Conservation (phyloP, 1,284 basidiomycete species). For the Sporisorium exsertum region DNA sequence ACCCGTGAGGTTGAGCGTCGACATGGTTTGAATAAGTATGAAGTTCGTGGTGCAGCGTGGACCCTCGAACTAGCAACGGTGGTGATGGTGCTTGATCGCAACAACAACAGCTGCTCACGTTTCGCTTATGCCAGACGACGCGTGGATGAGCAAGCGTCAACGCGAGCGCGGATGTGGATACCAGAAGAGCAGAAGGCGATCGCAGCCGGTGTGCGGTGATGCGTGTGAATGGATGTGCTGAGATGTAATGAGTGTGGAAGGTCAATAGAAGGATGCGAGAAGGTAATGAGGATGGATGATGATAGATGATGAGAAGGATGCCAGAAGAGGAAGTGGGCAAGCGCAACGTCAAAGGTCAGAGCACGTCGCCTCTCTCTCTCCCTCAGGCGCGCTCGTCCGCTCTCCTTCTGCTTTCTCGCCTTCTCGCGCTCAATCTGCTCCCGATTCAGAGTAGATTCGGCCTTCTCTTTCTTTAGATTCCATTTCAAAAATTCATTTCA, state of each 20-base stretch:
- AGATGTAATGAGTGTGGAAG: background rate
- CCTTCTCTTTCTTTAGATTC: background rate
- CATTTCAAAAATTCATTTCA: constrained; percentile 5
- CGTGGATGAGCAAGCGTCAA: background rate
- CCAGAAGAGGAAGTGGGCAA: background rate
- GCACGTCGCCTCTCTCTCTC: constrained; percentile 6
- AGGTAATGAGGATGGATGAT: background rate
- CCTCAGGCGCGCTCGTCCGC: constrained; percentile 1
- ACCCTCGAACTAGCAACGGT: background rate
- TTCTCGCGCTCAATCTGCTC: constrained; percentile 17
- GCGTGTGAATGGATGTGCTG: background rate
- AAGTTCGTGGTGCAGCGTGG: background rate
- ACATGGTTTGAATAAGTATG: constrained; percentile 14
- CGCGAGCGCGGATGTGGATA: background rate
- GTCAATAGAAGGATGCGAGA: background rate
- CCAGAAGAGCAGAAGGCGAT: background rate
- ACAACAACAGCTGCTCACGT: background rate
- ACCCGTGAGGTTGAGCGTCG: constrained; percentile 55
- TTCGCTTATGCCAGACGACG: background rate
- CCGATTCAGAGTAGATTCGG: constrained; percentile 1
- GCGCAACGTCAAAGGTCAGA: background rate
- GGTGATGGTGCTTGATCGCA: background rate
- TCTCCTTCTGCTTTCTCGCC: background rate
- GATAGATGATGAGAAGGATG: constrained; percentile 9
- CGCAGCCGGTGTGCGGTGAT: background rate